These are phyloP conservation scores for Poronia punctata DNA, from an alignment of 495 filamentous ascomycete genomes.

Conservation along the genomic window DNA sequence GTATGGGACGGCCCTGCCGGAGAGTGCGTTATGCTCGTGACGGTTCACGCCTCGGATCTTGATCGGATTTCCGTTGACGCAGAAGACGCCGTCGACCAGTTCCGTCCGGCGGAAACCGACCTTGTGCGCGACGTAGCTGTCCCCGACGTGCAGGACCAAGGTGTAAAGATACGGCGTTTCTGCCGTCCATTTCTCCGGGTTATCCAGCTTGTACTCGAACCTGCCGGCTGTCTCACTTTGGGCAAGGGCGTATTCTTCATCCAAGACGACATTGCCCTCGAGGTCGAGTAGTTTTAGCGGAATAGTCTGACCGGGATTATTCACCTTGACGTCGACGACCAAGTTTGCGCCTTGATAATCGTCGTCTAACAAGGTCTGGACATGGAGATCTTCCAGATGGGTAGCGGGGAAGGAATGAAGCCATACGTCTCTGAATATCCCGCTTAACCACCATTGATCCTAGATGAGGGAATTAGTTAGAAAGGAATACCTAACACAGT, in stretches of 20 bases:
- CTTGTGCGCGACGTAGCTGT: slow-evolving; percentile 39
- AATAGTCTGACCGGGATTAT: slow-evolving; percentile 18
- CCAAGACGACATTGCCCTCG: slow-evolving; percentile 18
- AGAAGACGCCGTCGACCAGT: slow-evolving; percentile 48
- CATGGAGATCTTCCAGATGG: slow-evolving; percentile 53
- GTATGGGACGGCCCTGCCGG: slow-evolving; percentile 54
- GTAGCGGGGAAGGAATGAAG: slow-evolving; percentile 53
- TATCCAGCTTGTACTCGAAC: slow-evolving; percentile 29
- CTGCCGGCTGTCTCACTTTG: slow-evolving; percentile 3
- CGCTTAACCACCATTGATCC: slow-evolving; percentile 53
- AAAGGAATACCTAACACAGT: neutral
- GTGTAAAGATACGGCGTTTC: slow-evolving; percentile 60
- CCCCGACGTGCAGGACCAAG: slow-evolving; percentile 33
- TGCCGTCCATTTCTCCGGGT: slow-evolving; percentile 60
- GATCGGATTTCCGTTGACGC: slow-evolving; percentile 54
- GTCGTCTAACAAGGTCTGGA: slow-evolving; percentile 49
- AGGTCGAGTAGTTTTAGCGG: slow-evolving; percentile 29
- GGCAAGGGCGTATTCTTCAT: slow-evolving; percentile 8
- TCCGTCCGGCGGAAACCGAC: slow-evolving; percentile 57
- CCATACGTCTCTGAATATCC: slow-evolving; percentile 66
- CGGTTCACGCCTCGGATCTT: slow-evolving; percentile 60
- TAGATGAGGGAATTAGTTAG: slow-evolving; percentile 10
- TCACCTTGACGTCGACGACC: slow-evolving; percentile 38
- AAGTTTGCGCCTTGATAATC: slow-evolving; percentile 51
- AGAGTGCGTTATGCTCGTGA: slow-evolving; percentile 57